Evolutionary conservation across 2,329 filamentous ascomycete genomes (phyloP).

Genomic region (Blastomyces emzantsi): DNA sequence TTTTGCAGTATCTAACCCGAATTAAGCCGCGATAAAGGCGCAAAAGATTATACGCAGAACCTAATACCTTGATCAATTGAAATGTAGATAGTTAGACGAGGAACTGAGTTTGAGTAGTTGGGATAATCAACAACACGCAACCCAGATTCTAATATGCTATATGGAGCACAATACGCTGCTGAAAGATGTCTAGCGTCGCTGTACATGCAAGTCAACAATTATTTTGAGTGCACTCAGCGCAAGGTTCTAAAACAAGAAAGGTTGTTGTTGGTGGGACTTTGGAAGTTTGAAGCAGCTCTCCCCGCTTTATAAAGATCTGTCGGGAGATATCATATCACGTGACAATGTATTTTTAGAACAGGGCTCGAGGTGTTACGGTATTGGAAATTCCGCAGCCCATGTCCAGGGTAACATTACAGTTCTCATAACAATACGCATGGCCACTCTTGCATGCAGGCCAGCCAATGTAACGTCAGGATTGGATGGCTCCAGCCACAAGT

Average conservation of each 20-base stretch:
- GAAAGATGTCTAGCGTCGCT: not conserved
- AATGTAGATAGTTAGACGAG: not conserved
- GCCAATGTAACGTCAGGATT: not conserved
- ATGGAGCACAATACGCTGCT: not conserved
- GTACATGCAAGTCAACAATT: not conserved
- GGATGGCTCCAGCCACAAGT: not conserved
- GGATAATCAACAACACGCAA: not conserved
- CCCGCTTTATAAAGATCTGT: too few relatives aligned
- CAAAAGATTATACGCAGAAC: not conserved
- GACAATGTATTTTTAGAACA: not conserved
- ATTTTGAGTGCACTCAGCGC: not conserved
- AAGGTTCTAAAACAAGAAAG: not conserved
- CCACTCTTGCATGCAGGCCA: not conserved
- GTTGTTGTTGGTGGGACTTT: not conserved
- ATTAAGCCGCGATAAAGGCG: not conserved
- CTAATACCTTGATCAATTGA: not conserved
- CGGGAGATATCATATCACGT: not conserved
- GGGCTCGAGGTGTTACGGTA: not conserved
- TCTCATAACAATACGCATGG: not conserved
- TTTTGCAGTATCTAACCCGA: not conserved
- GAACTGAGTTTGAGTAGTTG: not conserved
- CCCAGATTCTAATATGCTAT: not conserved
- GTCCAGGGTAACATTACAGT: not conserved
- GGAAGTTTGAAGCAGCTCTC: too few relatives aligned
- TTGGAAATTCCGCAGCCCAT: not conserved